Base-by-base conservation (phyloP, 495 filamentous ascomycete species). In the Penicillium coffeae region DNA sequence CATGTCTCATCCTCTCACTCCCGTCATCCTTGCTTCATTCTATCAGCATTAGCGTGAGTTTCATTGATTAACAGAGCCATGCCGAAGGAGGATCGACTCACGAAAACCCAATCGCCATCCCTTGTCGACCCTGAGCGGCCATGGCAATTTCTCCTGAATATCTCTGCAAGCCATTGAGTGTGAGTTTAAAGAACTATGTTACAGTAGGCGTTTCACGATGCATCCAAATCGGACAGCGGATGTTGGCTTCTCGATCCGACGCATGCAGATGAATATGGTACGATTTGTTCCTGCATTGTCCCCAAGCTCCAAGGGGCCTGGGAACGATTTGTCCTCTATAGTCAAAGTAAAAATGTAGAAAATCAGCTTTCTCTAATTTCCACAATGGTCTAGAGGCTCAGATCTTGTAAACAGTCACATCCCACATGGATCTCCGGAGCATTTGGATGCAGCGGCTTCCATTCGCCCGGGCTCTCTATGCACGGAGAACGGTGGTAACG, bases 1-100 rank as follows among this genome's bases (percentile, higher is more conserved):
- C 60, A 57, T 58, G 54, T 66, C 48, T 54, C 52, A 54, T 27
- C 47, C 51, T 50, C 54, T 41, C 41, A 51, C 52, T 48, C 47
- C 52, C 45, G 38, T 27, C 46, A 52, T 68, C 69, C 69, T 73
- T 73, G 68, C 68, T 69, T 73, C 54, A 50, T 61, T 62, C 60
- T 68, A 66, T 60, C 65, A 52, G 36, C 18, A 42, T 47, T 56
- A 55, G 49, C 42, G 15, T 20, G 36, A 35, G 18, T 16, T 30
- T 52, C n/a, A n/a, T n/a, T n/a, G 50, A 50, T 50, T 47, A 33
- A 33, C 35, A 42, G 45, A 47, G 14, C 10, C 32, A 19, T 35
- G 10, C 43, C 51, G 42, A 42, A 53, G 52, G 48, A 44, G 36
- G 42, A 56, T 37, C 37, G 27, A 14, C 48, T 38, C 25, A 4